phyloP scores from a whole-genome alignment of 2,329 filamentous ascomycete species.

The Metarhizium humberi region DNA sequence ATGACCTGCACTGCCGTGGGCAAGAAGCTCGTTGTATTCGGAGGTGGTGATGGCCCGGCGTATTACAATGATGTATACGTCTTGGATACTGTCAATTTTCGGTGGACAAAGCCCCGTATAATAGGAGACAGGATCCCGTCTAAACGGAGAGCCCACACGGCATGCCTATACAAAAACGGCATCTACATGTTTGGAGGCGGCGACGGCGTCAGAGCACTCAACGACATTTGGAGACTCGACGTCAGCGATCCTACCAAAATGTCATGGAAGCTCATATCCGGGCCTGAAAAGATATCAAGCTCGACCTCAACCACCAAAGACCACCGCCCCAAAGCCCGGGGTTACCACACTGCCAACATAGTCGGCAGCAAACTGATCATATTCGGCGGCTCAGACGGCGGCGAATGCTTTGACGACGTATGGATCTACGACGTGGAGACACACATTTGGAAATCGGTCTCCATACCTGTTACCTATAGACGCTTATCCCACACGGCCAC shows the following conservation, averaged over 20 bases:
- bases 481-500: slow-evolving; percentile 61
- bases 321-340: slow-evolving; percentile 50
- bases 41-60: slow-evolving; percentile 58
- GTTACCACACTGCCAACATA: slow-evolving; percentile 67
- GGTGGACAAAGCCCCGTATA: slow-evolving; percentile 55
- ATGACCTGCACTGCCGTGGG: slow-evolving; percentile 66
- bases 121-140: slow-evolving; percentile 49
- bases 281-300: slow-evolving; percentile 25
- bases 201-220: slow-evolving; percentile 59
- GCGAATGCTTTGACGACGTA: slow-evolving; percentile 64
- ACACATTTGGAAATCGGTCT: slow-evolving; percentile 48
- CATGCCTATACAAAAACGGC: slow-evolving; percentile 62
- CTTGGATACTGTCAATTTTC: slow-evolving; percentile 60
- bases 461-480: slow-evolving; percentile 51
- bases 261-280: slow-evolving; percentile 57
- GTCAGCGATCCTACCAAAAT: slow-evolving; percentile 58
- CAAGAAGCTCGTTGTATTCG: slow-evolving; percentile 62
- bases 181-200: slow-evolving; percentile 66
- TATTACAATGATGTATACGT: slow-evolving; percentile 68
- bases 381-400: slow-evolving; percentile 60
- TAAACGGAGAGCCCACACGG: slow-evolving; percentile 57
- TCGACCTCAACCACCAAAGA: slow-evolving; percentile 21
- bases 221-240: slow-evolving; percentile 65
- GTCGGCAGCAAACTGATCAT: slow-evolving; percentile 64
- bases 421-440: slow-evolving; percentile 64